Evolutionary conservation across 345 rosid species (phyloP).

Genomic region (Isatis tinctoria): DNA sequence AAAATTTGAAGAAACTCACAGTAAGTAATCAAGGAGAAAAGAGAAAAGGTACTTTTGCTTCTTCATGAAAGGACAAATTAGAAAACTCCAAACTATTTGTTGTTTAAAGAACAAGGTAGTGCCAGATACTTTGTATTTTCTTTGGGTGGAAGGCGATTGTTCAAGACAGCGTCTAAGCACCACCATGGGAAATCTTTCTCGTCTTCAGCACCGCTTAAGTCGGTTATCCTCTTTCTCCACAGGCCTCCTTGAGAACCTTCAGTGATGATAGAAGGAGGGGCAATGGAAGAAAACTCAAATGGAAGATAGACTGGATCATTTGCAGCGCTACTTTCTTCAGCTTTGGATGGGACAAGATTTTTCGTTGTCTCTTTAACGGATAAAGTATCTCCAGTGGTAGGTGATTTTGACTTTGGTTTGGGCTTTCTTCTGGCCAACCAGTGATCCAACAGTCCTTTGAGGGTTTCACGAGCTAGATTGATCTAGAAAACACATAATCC

Average conservation of each 20-base stretch:
- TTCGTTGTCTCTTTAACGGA: slow-evolving; percentile 64
- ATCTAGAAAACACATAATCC: slow-evolving; percentile 49
- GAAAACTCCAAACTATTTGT: slow-evolving; percentile 5
- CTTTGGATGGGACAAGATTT: slow-evolving; percentile 55
- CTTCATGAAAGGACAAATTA: neutral
- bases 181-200: slow-evolving; percentile 95
- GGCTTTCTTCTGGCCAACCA: slow-evolving; percentile 84
- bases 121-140: slow-evolving; percentile 79
- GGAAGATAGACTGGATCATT: slow-evolving; percentile 92
- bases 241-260: slow-evolving; percentile 98
- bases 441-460: slow-evolving; percentile 87
- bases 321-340: slow-evolving; percentile 57
- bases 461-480: slow-evolving; percentile 94
- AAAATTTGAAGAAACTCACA: slow-evolving; percentile 9
- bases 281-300: slow-evolving; percentile 71
- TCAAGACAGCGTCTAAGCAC: slow-evolving; percentile 87
- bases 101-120: slow-evolving; percentile 4
- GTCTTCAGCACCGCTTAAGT: slow-evolving; percentile 83
- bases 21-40: neutral
- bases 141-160: slow-evolving; percentile 85
- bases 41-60: neutral
- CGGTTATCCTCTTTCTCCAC: slow-evolving; percentile 93
- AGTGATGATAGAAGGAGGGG: slow-evolving; percentile 92
- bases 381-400: slow-evolving; percentile 62
- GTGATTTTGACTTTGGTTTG: slow-evolving; percentile 59